phyloP scores from a whole-genome alignment of 345 rosid species.

The Sonneratia alba region DNA sequence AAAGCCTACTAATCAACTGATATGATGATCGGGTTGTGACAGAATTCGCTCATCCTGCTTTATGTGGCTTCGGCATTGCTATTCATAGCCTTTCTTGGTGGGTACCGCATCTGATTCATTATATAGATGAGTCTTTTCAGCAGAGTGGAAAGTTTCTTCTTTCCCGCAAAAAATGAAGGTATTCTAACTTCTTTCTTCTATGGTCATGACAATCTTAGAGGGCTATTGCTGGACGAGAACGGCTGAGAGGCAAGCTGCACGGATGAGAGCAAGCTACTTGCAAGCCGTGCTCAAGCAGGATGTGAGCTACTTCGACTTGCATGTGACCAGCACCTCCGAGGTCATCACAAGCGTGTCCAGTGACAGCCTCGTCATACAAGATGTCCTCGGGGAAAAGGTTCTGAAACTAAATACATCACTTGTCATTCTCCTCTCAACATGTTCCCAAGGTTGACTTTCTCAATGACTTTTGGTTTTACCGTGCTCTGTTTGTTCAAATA shows the following conservation, averaged over 20 bases:
- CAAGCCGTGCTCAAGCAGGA: slow-evolving; percentile 18
- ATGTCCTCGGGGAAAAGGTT: slow-evolving; percentile 16
- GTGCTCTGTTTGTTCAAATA: neutral
- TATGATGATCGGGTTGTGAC: slow-evolving; percentile 12
- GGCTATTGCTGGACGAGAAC: slow-evolving; percentile 20
- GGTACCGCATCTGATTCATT: neutral
- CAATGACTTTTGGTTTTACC: neutral
- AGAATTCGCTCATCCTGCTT: slow-evolving; percentile 60
- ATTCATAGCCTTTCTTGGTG: slow-evolving; percentile 72
- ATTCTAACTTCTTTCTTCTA: neutral
- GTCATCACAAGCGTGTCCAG: slow-evolving; percentile 11
- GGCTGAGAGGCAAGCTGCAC: slow-evolving; percentile 18
- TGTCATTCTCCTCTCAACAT: neutral
- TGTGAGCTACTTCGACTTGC: slow-evolving; percentile 14
- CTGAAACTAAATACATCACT: neutral
- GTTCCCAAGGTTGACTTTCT: neutral
- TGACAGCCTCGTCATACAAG: slow-evolving; percentile 16
- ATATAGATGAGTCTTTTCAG: neutral
- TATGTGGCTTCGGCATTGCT: slow-evolving; percentile 66
- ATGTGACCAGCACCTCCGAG: slow-evolving; percentile 12
- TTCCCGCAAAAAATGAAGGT: too few relatives aligned
- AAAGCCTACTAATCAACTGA: neutral
- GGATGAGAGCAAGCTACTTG: slow-evolving; percentile 13
- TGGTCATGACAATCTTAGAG: slow-evolving; percentile 4
- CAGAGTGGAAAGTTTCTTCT: neutral